Percentiles rank a stretch among this genome's conserved stretches.
These are phyloP conservation scores for Mycena crocata DNA, from an alignment of 768 basidiomycete species.

Conservation along the genomic window DNA sequence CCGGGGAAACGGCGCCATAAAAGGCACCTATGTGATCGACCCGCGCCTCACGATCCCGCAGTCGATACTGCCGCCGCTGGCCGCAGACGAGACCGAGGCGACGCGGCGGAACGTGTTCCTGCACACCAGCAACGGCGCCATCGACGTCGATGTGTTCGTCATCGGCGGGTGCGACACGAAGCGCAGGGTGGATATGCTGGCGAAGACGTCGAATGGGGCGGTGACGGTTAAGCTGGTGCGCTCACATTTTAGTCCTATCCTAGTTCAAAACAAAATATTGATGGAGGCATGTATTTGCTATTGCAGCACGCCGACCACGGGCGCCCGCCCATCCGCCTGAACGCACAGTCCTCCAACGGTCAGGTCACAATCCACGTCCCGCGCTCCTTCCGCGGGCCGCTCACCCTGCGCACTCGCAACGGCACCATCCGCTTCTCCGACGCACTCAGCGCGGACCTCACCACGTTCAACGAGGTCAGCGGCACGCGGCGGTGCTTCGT, in stretches of 20 bases:
- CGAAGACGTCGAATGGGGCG: slow-evolving; percentile 41
- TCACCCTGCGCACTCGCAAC: slow-evolving; percentile 47
- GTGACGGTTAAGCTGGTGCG: slow-evolving; percentile 31
- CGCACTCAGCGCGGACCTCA: slow-evolving; percentile 42
- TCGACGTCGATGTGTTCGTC: slow-evolving; percentile 55
- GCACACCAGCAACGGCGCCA: slow-evolving; percentile 44
- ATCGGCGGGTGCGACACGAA: slow-evolving; percentile 30
- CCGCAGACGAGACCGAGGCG: slow-evolving; percentile 46
- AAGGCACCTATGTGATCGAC: slow-evolving; percentile 56
- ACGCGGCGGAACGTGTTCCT: slow-evolving; percentile 54
- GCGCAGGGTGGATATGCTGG: slow-evolving; percentile 33
- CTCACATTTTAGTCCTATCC: not conserved
- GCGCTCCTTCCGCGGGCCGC: slow-evolving; percentile 53
- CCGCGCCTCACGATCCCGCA: slow-evolving; percentile 53
- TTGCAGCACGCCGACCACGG: slow-evolving; percentile 2
- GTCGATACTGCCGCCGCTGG: slow-evolving; percentile 52
- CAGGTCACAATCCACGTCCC: slow-evolving; percentile 50
- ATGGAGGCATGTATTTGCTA: not conserved
- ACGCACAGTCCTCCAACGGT: slow-evolving; percentile 41
- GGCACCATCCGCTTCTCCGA: slow-evolving; percentile 49
- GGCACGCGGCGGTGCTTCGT: slow-evolving; percentile 51
- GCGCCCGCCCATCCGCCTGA: slow-evolving; percentile 42
- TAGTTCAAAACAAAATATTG: not conserved
- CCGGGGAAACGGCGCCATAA: slow-evolving; percentile 43
- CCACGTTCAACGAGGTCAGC: slow-evolving; percentile 48